Base-by-base conservation (phyloP, 2,329 filamentous ascomycete genomes). In the Aureobasidium sp. region DNA sequence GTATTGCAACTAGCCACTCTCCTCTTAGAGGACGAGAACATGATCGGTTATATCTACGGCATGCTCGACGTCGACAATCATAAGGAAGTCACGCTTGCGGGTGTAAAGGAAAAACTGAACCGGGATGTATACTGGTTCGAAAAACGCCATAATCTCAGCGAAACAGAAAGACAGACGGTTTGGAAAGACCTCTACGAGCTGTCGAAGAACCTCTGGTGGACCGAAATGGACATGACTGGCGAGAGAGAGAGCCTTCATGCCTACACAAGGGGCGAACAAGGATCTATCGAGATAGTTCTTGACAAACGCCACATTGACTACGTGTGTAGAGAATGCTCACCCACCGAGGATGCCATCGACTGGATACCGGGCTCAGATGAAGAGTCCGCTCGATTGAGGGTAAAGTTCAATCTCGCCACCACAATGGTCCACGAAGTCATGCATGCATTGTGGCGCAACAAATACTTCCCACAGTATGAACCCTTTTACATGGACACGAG, bases 351-450 rank as follows among this genome's bases (percentile, higher is more conserved):
- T 31, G 55, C 41, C 15, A 9, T 36, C 5, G 29, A 47, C 6
- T 58, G 55, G 55, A 11, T 2, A 15, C 55, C 55, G 2, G 55
- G 55, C 20, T 47, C 27, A 3, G 45, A 61, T 20, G 22, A 51
- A 15, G 31, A 42, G 5, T 61, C 57, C 12, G 57, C 57, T 29
- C 22, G 22, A 3, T 6, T 61, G 25, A 39, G 57, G 9, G 47
- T 36, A 2, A 39, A 51, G 36, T 51, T 49, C 17, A 14, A n/a
- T 39, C 57, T 61, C 14, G 57, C 57, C 17, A 27, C 20, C 17
- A 61, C 57, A 29, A 42, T 61, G 47, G 47, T 61, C 14, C 58
- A 61, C 37, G 58, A 61, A 17, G 31, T 61, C 34, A 44, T 51
- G 47, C 58, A 61, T 7, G 58, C 58, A 5, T 6, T 59, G 7